Conservation (phyloP, 257 asterid genomes). For the Mentha longifolia region DNA sequence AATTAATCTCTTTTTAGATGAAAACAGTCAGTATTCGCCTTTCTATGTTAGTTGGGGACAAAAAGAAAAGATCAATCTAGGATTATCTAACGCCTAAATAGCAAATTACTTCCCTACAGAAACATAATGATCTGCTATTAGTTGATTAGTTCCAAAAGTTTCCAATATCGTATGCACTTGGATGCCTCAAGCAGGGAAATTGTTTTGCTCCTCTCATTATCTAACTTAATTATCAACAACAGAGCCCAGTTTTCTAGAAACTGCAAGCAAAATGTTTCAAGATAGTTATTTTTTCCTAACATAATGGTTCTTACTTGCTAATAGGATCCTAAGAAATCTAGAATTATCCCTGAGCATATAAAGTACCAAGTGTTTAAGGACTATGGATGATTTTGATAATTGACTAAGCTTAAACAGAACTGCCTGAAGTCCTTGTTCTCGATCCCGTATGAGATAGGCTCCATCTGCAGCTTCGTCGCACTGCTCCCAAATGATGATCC, state of each 20-base stretch:
- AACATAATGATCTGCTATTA: neutral
- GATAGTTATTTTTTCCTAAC: neutral
- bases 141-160: neutral
- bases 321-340: conserved; percentile 16
- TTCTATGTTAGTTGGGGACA: neutral
- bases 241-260: neutral
- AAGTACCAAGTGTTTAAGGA: conserved; percentile 12
- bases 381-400: conserved; percentile 23
- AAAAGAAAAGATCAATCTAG: neutral
- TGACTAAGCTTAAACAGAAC: conserved; percentile 19
- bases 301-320: neutral
- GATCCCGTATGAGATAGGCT: conserved; percentile 62
- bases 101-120: conserved; percentile 3
- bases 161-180: neutral
- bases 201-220: neutral
- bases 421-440: conserved; percentile 84
- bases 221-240: neutral
- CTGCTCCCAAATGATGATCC: conserved; percentile 65
- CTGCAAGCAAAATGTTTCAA: conserved; percentile 12
- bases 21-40: neutral
- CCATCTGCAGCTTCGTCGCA: conserved; percentile 77
- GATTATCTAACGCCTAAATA: neutral
- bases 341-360: conserved; percentile 11
- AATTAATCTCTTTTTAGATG: neutral
- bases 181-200: conserved; percentile 9